Evolutionary conservation across 129 eudicot species (phyloP).

Genomic region (Ambrosia trifida): DNA sequence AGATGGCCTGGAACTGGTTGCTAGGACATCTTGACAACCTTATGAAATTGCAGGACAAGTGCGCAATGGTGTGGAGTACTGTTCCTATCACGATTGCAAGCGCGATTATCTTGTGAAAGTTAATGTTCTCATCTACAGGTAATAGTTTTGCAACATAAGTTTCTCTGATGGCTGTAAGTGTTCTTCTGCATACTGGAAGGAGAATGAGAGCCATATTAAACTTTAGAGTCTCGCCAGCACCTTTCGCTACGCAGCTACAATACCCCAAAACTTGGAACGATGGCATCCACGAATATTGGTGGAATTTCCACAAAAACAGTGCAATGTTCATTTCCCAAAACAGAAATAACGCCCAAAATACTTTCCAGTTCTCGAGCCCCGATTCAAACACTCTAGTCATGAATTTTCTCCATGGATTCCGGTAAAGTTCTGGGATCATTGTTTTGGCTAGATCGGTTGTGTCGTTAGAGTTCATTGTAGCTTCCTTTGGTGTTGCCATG

Average conservation of each 20-base stretch:
- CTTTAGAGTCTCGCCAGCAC: slow-evolving; percentile 65
- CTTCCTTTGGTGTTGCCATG: slow-evolving; percentile 51
- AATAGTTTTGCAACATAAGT: slow-evolving; percentile 40
- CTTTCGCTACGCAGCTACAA: slow-evolving; percentile 65
- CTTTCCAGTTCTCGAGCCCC: slow-evolving; percentile 70
- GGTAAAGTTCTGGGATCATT: slow-evolving; percentile 72
- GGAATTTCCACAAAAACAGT: slow-evolving; percentile 68
- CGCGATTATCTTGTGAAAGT: slow-evolving; percentile 57
- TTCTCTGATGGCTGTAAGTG: slow-evolving; percentile 53
- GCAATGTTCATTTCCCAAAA: slow-evolving; percentile 54
- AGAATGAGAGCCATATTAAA: slow-evolving; percentile 72
- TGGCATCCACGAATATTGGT: slow-evolving; percentile 35
- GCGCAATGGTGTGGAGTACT: slow-evolving; percentile 38
- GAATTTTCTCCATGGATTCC: slow-evolving; percentile 53
- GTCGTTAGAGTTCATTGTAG: slow-evolving; percentile 31
- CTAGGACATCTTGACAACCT: slow-evolving; percentile 37
- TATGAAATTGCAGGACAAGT: slow-evolving; percentile 43
- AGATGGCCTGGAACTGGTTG: slow-evolving; percentile 36
- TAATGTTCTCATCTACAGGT: slow-evolving; percentile 61
- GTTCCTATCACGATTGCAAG: slow-evolving; percentile 46
- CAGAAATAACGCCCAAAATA: slow-evolving; percentile 53
- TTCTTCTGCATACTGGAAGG: slow-evolving; percentile 63
- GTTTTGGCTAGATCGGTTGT: slow-evolving; percentile 66
- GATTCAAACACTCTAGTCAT: slow-evolving; percentile 43
- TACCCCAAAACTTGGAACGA: slow-evolving; percentile 52